Conservation (phyloP, 768 basidiomycete genomes). For the Baorangia bicolor region DNA sequence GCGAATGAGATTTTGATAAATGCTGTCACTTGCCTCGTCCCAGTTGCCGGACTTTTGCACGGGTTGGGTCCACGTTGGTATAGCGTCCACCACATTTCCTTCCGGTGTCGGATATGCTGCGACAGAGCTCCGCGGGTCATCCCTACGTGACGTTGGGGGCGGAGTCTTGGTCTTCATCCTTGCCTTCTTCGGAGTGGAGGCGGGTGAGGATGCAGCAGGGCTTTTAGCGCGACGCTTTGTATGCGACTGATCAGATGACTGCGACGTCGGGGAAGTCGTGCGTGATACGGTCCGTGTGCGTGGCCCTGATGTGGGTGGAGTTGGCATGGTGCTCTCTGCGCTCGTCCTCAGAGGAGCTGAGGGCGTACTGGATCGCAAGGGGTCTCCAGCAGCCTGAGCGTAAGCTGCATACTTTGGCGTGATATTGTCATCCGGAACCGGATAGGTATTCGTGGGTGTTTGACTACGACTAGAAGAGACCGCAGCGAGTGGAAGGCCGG, state of each 20-base stretch:
- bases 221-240: slow-evolving; percentile 47
- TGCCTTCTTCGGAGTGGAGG: slow-evolving; percentile 41
- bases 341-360: slow-evolving; percentile 37
- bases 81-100: slow-evolving; percentile 64
- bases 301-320: slow-evolving; percentile 34
- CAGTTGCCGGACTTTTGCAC: slow-evolving; percentile 68
- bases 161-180: slow-evolving; percentile 37
- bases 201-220: slow-evolving; percentile 41
- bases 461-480: slow-evolving; percentile 37
- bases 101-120: slow-evolving; percentile 66
- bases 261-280: slow-evolving; percentile 32
- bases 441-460: slow-evolving; percentile 41
- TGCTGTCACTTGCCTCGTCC: slow-evolving; percentile 63
- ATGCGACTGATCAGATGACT: slow-evolving; percentile 33
- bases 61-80: slow-evolving; percentile 82
- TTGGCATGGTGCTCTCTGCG: slow-evolving; percentile 42
- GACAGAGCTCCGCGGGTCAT: slow-evolving; percentile 55
- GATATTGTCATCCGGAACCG: slow-evolving; percentile 36
- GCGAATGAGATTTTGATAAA: slow-evolving; percentile 1
- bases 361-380: slow-evolving; percentile 43
- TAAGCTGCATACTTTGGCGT: slow-evolving; percentile 42
- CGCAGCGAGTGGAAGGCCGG: slow-evolving; percentile 17
- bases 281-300: slow-evolving; percentile 19
- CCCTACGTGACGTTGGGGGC: slow-evolving; percentile 33
- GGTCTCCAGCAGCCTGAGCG: slow-evolving; percentile 46